Evolutionary conservation across 1,139 yeast genomes (phyloP), one percentile per base, ranked within the genome.

Genomic region (Blastobotrys aristatus): DNA sequence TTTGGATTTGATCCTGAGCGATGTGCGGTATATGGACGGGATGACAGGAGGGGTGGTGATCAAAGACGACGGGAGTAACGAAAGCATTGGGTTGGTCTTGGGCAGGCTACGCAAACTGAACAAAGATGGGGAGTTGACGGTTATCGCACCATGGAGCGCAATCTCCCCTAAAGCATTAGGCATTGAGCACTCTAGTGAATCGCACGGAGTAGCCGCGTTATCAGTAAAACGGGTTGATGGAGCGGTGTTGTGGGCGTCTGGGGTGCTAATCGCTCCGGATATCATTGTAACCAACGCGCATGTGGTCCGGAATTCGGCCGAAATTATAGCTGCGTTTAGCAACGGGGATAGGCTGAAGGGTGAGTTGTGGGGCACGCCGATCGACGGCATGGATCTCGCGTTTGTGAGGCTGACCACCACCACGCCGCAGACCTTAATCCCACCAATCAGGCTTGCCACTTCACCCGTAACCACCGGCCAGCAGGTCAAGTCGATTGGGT

Each of bases 81-180:
- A 3, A 46, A 44, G 47, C 30, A 20, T 73, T 2, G 90, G 89
- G 0, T 57, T 83, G 32, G 73, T 82, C 0, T 63, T 73, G 48
- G 85, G 87, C 0, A 66, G 67, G 43, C 52, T 82, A 20, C 58
- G 68, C 16, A 80, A 80, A 58, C 43, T 51, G 11, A 74, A 77
- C 52, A 85, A 85, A 5, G 84, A 81, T 54, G 88, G 89, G 1
- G 81, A 80, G 29, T 61, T 82, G 49, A 60, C 75, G 18, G 61
- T 75, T 2, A 68, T 80, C 2, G 56, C 76, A 2, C 73, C 82
- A 0, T 80, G 85, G 86, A 39, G 26, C 22, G 43, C 17, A 8
- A 11, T 42, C 2, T 18, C 31, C 3, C 38, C 20, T 13, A 18
- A 27, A 3, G 4, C 3, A n/a, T n/a, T 22, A 37, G 37, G 18